These are phyloP conservation scores for Pseudopyrenochaeta lycopersici DNA, from an alignment of 2,329 filamentous ascomycete genomes.

Conservation along the genomic window DNA sequence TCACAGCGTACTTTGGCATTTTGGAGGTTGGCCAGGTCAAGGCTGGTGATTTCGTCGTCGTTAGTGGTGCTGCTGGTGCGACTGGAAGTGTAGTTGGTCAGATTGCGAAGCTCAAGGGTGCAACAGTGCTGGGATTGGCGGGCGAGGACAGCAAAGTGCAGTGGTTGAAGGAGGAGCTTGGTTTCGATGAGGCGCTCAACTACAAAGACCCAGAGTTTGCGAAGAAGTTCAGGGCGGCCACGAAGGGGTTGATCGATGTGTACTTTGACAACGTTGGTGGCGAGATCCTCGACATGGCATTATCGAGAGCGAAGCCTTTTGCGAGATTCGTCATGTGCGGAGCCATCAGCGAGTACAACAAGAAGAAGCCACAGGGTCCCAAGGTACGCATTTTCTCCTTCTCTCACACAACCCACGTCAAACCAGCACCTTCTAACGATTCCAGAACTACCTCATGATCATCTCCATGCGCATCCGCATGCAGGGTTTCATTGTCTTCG, in stretches of 20 bases:
- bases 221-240: slow-evolving; percentile 58
- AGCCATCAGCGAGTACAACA: slow-evolving; percentile 56
- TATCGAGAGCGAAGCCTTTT: slow-evolving; percentile 52
- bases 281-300: slow-evolving; percentile 57
- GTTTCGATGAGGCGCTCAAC: slow-evolving; percentile 64
- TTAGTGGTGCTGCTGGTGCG: slow-evolving; percentile 79
- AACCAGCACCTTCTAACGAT: slow-evolving; percentile 8
- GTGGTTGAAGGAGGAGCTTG: slow-evolving; percentile 63
- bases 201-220: slow-evolving; percentile 62
- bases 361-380: slow-evolving; percentile 60
- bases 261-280: slow-evolving; percentile 64
- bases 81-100: slow-evolving; percentile 80
- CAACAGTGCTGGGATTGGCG: slow-evolving; percentile 61
- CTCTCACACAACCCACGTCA: not conserved
- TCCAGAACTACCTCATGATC: slow-evolving; percentile 55
- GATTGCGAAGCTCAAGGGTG: slow-evolving; percentile 76
- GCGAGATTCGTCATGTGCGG: slow-evolving; percentile 57
- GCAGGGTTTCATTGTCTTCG: slow-evolving; percentile 73
- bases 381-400: slow-evolving; percentile 35
- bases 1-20: slow-evolving; percentile 82
- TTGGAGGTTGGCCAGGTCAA: slow-evolving; percentile 73
- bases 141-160: slow-evolving; percentile 63
- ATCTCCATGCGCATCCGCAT: slow-evolving; percentile 55
- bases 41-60: slow-evolving; percentile 76
- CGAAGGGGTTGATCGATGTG: slow-evolving; percentile 60